Evolutionary conservation across 176 grass and related monocot species (phyloP).

Genomic region (Cocos nucifera): DNA sequence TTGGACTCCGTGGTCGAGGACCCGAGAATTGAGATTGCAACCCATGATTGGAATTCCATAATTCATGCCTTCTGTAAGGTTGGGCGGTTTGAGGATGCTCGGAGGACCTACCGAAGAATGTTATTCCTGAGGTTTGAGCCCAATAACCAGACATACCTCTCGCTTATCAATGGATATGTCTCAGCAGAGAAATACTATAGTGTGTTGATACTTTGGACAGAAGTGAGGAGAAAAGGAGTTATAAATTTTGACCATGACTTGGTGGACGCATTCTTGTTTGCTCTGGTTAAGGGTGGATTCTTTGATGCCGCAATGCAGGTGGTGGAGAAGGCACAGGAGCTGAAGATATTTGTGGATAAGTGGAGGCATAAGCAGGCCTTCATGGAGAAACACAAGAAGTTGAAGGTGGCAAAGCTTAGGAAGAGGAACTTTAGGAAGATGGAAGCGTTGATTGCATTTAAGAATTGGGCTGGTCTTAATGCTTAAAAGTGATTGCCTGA

Average conservation of each 20-base stretch:
- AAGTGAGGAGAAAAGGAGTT: conserved; percentile 62
- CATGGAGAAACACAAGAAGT: conserved; percentile 96
- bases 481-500: conserved; percentile 21
- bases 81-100: conserved; percentile 80
- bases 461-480: conserved; percentile 93
- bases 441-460: conserved; percentile 90
- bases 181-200: conserved; percentile 77
- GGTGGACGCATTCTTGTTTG: conserved; percentile 82
- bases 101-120: conserved; percentile 85
- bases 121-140: conserved; percentile 76
- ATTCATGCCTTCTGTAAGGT: conserved; percentile 93
- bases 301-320: conserved; percentile 96
- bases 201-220: conserved; percentile 92
- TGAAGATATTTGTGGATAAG: conserved; percentile 96
- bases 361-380: conserved; percentile 98
- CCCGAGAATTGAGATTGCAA: conserved; percentile 67
- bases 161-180: conserved; percentile 86
- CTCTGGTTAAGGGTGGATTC: conserved; percentile 92
- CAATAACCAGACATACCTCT: conserved; percentile 87
- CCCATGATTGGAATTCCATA: conserved; percentile 97
- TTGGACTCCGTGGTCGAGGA: conserved; percentile 75
- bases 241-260: conserved; percentile 63
- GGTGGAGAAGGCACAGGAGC: conserved; percentile 81
- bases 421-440: conserved; percentile 83
- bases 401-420: conserved; percentile 79